Conservation (phyloP, 805 yeast species). For the Millerozyma acaciae region DNA sequence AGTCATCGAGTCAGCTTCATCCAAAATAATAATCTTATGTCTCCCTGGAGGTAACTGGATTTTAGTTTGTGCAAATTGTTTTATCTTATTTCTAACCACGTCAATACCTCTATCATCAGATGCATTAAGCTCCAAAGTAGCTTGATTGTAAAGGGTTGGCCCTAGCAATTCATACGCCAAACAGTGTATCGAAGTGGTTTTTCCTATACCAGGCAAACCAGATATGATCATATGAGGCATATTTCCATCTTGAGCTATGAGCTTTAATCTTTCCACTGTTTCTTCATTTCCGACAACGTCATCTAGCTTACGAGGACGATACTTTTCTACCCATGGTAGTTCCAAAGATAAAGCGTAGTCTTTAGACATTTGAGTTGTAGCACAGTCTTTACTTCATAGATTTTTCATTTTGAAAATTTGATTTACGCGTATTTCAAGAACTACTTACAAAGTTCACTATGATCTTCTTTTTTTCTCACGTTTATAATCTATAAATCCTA, state of each 20-base stretch:
- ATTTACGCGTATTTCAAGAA: too few relatives aligned
- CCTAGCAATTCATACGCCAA: constrained; percentile 83
- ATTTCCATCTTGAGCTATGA: constrained; percentile 89
- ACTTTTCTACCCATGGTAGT: constrained; percentile 80
- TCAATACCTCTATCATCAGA: constrained; percentile 98
- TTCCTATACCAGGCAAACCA: constrained; percentile 97
- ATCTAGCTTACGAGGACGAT: constrained; percentile 72
- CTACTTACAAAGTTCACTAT: too few relatives aligned
- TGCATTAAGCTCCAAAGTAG: constrained; percentile 90
- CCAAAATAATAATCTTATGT: constrained; percentile 88
- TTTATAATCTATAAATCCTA: too few relatives aligned
- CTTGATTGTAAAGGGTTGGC: constrained; percentile 60
- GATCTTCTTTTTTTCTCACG: too few relatives aligned
- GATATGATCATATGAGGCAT: constrained; percentile 95
- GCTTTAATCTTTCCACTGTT: constrained; percentile 75
- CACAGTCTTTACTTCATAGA: not conserved
- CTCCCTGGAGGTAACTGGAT: constrained; percentile 83
- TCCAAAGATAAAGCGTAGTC: constrained; percentile 18
- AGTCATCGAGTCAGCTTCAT: constrained; percentile 96
- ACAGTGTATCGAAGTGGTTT: constrained; percentile 90
- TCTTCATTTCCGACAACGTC: constrained; percentile 95
- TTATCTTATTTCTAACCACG: constrained; percentile 88
- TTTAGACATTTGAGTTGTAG: constrained; percentile 5
- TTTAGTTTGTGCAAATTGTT: constrained; percentile 93
- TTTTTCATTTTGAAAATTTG: not conserved